These are phyloP conservation scores for Colletotrichum noveboracense DNA, from an alignment of 2,329 filamentous ascomycete genomes.

Conservation along the genomic window DNA sequence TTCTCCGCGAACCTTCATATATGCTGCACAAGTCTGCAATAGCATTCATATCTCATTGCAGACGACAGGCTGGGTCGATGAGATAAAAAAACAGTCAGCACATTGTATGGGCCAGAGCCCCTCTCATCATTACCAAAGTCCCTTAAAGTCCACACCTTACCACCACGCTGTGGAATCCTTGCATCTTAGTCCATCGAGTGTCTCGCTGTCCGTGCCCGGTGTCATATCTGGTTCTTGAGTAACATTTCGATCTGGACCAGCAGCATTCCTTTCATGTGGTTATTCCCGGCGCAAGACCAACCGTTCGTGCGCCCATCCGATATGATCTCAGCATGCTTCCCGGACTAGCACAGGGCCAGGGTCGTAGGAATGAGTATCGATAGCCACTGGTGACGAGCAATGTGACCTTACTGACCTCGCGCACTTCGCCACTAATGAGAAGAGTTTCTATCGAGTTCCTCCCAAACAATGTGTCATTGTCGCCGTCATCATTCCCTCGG, in stretches of 20 bases:
- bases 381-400: neutral
- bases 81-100: neutral
- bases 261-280: neutral
- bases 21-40: neutral
- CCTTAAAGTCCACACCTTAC: neutral
- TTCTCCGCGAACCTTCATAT: neutral
- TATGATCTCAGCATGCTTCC: constrained; percentile 6
- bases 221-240: neutral
- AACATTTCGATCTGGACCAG: neutral
- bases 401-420: neutral
- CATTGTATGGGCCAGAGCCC: neutral
- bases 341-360: neutral
- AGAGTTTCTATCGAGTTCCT: neutral
- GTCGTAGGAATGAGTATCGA: neutral
- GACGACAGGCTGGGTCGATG: neutral
- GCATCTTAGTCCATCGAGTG: neutral
- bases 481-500: neutral
- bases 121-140: neutral
- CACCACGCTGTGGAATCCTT: neutral
- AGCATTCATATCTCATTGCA: neutral
- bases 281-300: neutral
- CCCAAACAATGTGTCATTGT: neutral
- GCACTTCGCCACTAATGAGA: neutral
- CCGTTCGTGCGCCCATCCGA: neutral
- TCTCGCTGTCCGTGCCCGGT: neutral